phyloP scores from a whole-genome alignment of 345 rosid species.

The Nasturtium officinale region DNA sequence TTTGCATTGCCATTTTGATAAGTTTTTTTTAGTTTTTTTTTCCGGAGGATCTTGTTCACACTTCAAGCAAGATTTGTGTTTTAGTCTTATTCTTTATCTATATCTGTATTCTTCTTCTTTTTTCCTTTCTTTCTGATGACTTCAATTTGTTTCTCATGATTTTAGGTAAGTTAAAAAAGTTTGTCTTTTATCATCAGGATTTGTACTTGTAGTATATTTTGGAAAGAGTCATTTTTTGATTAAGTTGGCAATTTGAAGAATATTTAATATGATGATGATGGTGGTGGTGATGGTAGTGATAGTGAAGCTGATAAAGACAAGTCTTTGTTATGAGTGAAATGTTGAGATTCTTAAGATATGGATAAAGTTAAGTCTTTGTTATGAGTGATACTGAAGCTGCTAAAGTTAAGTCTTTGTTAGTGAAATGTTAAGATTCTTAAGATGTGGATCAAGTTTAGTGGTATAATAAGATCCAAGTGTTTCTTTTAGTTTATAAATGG shows the following conservation, averaged over 20 bases:
- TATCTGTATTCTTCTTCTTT: neutral
- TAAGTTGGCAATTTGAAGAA: constrained; percentile 26
- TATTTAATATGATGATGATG: constrained; percentile 31
- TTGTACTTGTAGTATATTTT: constrained; percentile 32
- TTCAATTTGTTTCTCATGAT: constrained; percentile 22
- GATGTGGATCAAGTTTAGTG: constrained; percentile 30
- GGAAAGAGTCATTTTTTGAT: constrained; percentile 16
- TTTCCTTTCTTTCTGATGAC: constrained; percentile 5
- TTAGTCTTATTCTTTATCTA: neutral
- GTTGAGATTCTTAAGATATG: constrained; percentile 6
- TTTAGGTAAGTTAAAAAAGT: constrained; percentile 8
- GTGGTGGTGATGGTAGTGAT: constrained; percentile 21
- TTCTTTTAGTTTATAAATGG: constrained; percentile 22
- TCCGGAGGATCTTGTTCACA: constrained; percentile 26
- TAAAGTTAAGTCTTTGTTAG: constrained; percentile 29
- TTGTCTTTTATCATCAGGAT: constrained; percentile 6
- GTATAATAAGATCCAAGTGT: constrained; percentile 35
- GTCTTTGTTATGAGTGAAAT: constrained; percentile 32
- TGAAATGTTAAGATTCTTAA: constrained; percentile 17
- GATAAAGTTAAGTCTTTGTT: constrained; percentile 31
- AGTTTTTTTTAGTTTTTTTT: neutral
- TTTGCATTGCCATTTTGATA: constrained; percentile 30
- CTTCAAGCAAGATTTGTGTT: constrained; percentile 29
- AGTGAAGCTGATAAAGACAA: constrained; percentile 20
- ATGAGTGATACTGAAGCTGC: constrained; percentile 18